A percentile compares a stretch with the other conserved stretches of the same genome.
Evolutionary conservation across 2,329 filamentous ascomycete species (phyloP).

Genomic region (Trichoderma harzianum): DNA sequence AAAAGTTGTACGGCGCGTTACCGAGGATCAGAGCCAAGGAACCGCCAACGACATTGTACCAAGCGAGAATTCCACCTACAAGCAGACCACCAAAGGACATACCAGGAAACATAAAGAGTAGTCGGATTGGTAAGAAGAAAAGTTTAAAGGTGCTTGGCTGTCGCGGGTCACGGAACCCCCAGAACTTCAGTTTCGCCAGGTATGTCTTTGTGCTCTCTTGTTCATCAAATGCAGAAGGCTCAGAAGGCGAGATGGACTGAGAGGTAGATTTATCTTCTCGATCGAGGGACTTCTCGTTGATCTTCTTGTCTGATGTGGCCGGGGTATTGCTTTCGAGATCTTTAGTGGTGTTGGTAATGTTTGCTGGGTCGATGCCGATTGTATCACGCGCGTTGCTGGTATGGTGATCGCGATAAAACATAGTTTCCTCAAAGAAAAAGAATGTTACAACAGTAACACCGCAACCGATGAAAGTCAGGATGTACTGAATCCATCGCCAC

Average conservation of each 20-base stretch:
- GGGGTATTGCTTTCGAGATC: background rate
- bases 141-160: background rate
- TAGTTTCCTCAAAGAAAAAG: background rate
- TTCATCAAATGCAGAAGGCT: background rate
- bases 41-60: background rate
- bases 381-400: background rate
- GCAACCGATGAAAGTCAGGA: background rate
- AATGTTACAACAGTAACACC: background rate
- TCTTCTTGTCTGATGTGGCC: background rate
- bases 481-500: background rate
- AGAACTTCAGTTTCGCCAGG: background rate
- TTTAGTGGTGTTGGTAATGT: background rate
- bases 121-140: background rate
- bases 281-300: background rate
- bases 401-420: background rate
- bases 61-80: background rate
- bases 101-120: background rate
- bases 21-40: background rate
- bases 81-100: background rate
- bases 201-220: background rate
- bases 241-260: background rate
- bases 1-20: background rate
- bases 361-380: background rate
- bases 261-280: background rate
- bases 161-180: background rate